phyloP scores from a whole-genome alignment of 495 filamentous ascomycete genomes.

The Penicillium soppii region DNA sequence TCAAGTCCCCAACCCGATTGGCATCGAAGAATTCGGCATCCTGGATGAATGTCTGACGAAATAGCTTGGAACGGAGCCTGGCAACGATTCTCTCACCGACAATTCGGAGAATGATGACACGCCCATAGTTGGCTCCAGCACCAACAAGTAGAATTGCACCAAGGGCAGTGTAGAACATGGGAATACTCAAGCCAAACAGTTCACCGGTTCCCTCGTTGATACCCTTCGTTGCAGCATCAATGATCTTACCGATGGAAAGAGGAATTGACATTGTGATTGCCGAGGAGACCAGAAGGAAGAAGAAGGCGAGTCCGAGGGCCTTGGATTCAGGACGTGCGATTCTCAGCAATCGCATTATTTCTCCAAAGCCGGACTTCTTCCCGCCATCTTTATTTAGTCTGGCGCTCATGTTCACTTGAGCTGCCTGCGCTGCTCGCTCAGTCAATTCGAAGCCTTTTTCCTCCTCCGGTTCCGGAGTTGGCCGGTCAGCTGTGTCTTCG shows the following conservation, averaged over 20 bases:
- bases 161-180: conserved; percentile 76
- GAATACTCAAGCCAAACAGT: conserved; percentile 71
- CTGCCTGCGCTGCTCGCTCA: conserved; percentile 83
- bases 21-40: conserved; percentile 99
- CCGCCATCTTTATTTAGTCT: conserved; percentile 78
- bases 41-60: conserved; percentile 85
- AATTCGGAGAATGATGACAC: conserved; percentile 91
- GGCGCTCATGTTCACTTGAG: conserved; percentile 85
- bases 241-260: conserved; percentile 91
- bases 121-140: conserved; percentile 86
- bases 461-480: conserved; percentile 32
- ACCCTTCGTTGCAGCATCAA: conserved; percentile 76
- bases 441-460: conserved; percentile 63
- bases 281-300: conserved; percentile 83
- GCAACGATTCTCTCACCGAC: conserved; percentile 94
- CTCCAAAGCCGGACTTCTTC: conserved; percentile 64
- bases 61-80: conserved; percentile 82
- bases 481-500: conserved; percentile 9
- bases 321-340: conserved; percentile 83
- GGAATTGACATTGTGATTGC: conserved; percentile 91
- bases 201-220: conserved; percentile 44
- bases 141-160: conserved; percentile 68
- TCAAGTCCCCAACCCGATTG: conserved; percentile 92
- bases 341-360: conserved; percentile 83
- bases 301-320: conserved; percentile 75